Evolutionary conservation across 495 filamentous ascomycete genomes (phyloP).

Genomic region (Niebla homalea): DNA sequence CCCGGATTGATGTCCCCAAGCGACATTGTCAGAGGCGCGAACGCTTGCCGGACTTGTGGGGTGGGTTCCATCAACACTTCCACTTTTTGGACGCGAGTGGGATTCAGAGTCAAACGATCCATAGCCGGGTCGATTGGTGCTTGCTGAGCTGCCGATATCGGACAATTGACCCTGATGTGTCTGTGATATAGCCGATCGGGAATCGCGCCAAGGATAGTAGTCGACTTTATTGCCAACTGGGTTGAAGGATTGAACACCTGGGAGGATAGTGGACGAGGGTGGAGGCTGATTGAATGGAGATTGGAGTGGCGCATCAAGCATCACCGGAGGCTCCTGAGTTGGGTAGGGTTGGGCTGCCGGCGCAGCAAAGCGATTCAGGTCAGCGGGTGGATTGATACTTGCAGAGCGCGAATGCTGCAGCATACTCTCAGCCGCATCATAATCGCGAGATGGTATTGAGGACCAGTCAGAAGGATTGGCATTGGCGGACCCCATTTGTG

Average conservation of each 20-base stretch:
- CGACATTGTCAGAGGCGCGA: slow-evolving; percentile 19
- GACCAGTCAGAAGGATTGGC: slow-evolving; percentile 4
- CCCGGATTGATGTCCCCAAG: slow-evolving; percentile 1
- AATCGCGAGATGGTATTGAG: slow-evolving; percentile 10
- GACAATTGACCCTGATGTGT: too few species aligned
- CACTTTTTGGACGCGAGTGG: neutral
- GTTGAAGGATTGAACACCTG: too few species aligned
- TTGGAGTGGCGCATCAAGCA: neutral
- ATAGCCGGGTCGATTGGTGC: too few species aligned
- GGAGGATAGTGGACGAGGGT: too few species aligned
- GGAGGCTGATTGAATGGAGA: neutral
- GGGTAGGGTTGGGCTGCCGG: neutral
- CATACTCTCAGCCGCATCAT: slow-evolving; percentile 19
- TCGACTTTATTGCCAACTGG: too few species aligned
- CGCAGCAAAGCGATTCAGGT: slow-evolving; percentile 9
- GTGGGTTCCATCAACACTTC: slow-evolving; percentile 27
- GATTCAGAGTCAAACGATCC: too few species aligned
- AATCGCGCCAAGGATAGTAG: too few species aligned
- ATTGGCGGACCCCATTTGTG: slow-evolving; percentile 1
- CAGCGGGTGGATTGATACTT: slow-evolving; percentile 8
- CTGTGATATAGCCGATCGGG: too few species aligned
- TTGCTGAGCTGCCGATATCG: too few species aligned
- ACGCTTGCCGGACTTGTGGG: slow-evolving; percentile 33
- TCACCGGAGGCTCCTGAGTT: neutral
- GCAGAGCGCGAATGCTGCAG: slow-evolving; percentile 14